Evolutionary conservation across 2,329 filamentous ascomycete species (phyloP).

Genomic region (Fusarium sambucinum): DNA sequence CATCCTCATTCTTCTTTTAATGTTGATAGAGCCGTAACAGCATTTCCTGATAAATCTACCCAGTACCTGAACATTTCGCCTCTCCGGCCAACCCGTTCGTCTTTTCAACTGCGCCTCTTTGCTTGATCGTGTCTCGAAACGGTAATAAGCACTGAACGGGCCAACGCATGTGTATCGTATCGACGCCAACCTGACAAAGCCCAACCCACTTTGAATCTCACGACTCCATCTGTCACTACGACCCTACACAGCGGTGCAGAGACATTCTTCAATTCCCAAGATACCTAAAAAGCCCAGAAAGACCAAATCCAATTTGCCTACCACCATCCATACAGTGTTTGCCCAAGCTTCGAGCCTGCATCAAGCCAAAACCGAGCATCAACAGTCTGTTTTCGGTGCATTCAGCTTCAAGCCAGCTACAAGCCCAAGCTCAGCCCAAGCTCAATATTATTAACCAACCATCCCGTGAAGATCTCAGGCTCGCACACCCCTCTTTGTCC

Average conservation of each 20-base stretch:
- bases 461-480: conserved; percentile 22
- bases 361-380: conserved; percentile 17
- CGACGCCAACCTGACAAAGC: conserved; percentile 20
- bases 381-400: conserved; percentile 14
- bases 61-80: neutral
- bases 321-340: neutral
- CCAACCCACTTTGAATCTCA: conserved; percentile 17
- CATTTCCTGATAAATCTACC: neutral
- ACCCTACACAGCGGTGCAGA: neutral
- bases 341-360: conserved; percentile 18
- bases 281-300: neutral
- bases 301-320: neutral
- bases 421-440: conserved; percentile 37
- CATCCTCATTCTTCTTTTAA: neutral
- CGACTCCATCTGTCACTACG: conserved; percentile 7
- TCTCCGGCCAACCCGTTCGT: conserved; percentile 7
- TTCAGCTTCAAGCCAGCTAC: conserved; percentile 28
- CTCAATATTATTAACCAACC: conserved; percentile 27
- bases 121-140: conserved; percentile 20
- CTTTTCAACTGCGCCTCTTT: conserved; percentile 30
- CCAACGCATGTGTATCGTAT: conserved; percentile 14
- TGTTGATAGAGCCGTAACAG: neutral
- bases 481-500: conserved; percentile 28
- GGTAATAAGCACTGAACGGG: conserved; percentile 14
- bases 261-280: neutral